Conservation (phyloP, 108 stramenopile genomes). For the Mediolabrus comicus region DNA sequence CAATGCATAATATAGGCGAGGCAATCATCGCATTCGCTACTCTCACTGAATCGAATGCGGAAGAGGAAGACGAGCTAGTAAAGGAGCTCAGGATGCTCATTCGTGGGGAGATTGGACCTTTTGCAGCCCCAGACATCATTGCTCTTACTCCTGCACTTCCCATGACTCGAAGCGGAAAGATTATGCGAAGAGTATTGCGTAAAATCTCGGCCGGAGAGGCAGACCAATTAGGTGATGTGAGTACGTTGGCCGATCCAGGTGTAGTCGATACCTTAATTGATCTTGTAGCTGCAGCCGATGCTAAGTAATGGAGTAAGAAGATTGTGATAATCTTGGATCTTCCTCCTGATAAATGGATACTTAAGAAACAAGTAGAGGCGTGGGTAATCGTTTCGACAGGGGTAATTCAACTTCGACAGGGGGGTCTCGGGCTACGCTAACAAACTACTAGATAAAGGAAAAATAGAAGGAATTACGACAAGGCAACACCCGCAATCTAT, state of each 20-base stretch:
- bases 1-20: no score
- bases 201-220: slow-evolving; percentile 83
- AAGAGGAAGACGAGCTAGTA: slow-evolving; percentile 58
- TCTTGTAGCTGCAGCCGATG: slow-evolving; percentile 8
- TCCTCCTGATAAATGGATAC: no score
- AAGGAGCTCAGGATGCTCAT: slow-evolving; percentile 75
- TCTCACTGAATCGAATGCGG: slow-evolving; percentile 52
- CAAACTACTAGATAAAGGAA: no score
- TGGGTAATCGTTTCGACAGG: no score
- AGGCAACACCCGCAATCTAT: no score
- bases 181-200: slow-evolving; percentile 91
- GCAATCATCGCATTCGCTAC: slow-evolving; percentile 87
- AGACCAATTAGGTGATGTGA: slow-evolving; percentile 79
- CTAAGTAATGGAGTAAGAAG: no score
- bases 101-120: slow-evolving; percentile 77
- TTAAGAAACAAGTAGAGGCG: not conserved
- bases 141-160: slow-evolving; percentile 72
- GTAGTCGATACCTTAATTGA: slow-evolving; percentile 77
- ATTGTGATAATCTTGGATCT: no score
- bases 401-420: no score
- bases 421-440: no score
- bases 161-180: slow-evolving; percentile 87
- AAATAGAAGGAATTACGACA: no score
- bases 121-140: slow-evolving; percentile 85
- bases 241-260: slow-evolving; percentile 82